Percentiles rank a stretch among this genome's conserved stretches.
Evolutionary conservation across 371 early-diverging fungal genomes (phyloP).

Genomic region (Lichtheimia corymbifera): DNA sequence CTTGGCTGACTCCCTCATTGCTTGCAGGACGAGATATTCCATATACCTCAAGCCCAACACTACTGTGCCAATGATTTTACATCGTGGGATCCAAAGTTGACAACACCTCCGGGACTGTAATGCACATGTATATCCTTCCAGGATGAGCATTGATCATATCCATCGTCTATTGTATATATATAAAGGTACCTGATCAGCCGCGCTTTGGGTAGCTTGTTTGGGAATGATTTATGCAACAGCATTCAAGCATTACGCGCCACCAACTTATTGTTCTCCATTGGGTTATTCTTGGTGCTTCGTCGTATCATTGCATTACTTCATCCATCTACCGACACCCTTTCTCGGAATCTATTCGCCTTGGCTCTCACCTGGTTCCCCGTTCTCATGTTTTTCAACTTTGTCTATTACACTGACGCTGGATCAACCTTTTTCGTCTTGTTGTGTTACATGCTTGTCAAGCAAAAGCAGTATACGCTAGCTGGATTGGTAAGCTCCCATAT

Average conservation of each 20-base stretch:
- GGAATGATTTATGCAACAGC: conserved; percentile 2
- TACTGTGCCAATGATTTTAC: conserved; percentile 77
- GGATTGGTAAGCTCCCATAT: conserved; percentile 51
- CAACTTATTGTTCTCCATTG: conserved; percentile 58
- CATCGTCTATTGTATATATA: conserved; percentile 5
- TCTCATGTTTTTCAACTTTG: conserved; percentile 76
- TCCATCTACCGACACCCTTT: conserved; percentile 20
- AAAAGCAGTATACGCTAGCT: conserved; percentile 45
- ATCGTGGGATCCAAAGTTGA: conserved; percentile 90
- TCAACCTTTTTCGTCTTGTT: conserved; percentile 80
- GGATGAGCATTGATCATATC: background rate
- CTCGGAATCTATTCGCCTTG: conserved; percentile 48
- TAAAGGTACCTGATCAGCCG: conserved; percentile 50
- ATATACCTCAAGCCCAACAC: conserved; percentile 86
- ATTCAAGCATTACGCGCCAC: conserved; percentile 43
- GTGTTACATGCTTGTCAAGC: conserved; percentile 61
- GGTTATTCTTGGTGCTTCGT: conserved; percentile 47
- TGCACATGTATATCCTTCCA: background rate
- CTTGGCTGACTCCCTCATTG: background rate
- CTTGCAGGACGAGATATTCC: conserved; percentile 91
- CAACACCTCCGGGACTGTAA: conserved; percentile 96
- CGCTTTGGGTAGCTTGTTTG: conserved; percentile 15
- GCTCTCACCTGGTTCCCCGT: conserved; percentile 77
- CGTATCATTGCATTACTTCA: conserved; percentile 38
- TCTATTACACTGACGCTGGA: conserved; percentile 93